Evolutionary conservation across 306 rosid genomes (phyloP).

Genomic region (Ormosia emarginata): DNA sequence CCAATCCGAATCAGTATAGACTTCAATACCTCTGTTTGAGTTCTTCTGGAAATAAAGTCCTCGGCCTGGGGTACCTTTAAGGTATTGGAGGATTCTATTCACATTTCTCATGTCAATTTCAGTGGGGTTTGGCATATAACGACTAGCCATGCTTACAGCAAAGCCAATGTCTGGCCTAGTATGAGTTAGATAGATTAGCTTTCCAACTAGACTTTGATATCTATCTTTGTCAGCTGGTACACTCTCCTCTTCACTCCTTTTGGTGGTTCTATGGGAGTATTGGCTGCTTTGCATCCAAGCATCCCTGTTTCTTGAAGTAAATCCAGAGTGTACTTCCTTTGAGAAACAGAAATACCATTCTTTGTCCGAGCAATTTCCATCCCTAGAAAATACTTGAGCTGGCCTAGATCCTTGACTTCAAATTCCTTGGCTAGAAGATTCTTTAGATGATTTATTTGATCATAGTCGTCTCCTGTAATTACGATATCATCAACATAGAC

Average conservation of each 20-base stretch:
- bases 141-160: background rate
- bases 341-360: background rate
- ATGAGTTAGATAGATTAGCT: background rate
- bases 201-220: background rate
- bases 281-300: background rate
- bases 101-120: background rate
- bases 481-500: too few species aligned
- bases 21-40: too few species aligned
- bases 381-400: background rate
- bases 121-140: background rate
- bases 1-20: too few species aligned
- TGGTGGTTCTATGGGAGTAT: background rate
- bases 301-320: background rate
- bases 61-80: too few species aligned
- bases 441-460: background rate
- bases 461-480: too few species aligned
- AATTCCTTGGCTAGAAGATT: background rate
- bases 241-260: background rate
- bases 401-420: background rate
- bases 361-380: background rate
- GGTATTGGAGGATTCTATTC: too few species aligned
- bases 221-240: background rate
- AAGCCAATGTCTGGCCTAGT: background rate
- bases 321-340: background rate
- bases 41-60: too few species aligned